Base-by-base conservation (phyloP, 1,284 basidiomycete species). In the Cutaneotrichosporon cutaneum region DNA sequence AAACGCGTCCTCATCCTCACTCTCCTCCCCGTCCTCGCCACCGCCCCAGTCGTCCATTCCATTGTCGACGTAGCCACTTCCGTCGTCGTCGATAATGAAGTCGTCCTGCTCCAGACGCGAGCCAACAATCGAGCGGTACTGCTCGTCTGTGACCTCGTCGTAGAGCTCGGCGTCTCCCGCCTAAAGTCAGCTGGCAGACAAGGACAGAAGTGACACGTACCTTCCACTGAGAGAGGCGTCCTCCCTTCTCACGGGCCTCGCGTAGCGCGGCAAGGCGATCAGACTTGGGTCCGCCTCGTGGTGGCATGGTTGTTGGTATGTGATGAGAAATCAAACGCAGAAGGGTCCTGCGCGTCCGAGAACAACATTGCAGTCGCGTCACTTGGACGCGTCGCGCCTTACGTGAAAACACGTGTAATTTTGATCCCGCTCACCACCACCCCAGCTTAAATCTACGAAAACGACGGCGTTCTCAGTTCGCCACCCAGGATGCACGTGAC, bases 11-110 rank as follows among this genome's bases (percentile, higher is more conserved):
- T 79, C 73, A 36, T 79, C 77, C 58, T 80, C 78, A 44, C 72
- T 75, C 52, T 77, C 73, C 48, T 80, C 79, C 16, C 74, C 73
- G 33, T 73, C 71, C n/a, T 68, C 72, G 16, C 81, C 83, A 45
- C 84, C 85, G 24, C 83, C 85, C 88, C 92, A 97, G 71, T 95
- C 94, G 68, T 98, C 94, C 85, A 92, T 88, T 5, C 96, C 96
- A 72, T 96, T 91, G 80, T 99, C 96, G 72, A 90, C 88, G 75
- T 99, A 99, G 13, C 92, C 96, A 22, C 84, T 86, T 0, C 90
- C 85, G 57, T 94, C 94, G 81, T 99, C 96, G 72, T 99, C 94
- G 52, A 90, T 88, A 27, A 96, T 66, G 68, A 99, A 99, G 79
- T 99, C 95, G 72, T 97, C 93, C 69, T 85, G 83, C 68, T 90